Evolutionary conservation across 352 stramenopile genomes (phyloP).

Genomic region (Phytophthora sojae): DNA sequence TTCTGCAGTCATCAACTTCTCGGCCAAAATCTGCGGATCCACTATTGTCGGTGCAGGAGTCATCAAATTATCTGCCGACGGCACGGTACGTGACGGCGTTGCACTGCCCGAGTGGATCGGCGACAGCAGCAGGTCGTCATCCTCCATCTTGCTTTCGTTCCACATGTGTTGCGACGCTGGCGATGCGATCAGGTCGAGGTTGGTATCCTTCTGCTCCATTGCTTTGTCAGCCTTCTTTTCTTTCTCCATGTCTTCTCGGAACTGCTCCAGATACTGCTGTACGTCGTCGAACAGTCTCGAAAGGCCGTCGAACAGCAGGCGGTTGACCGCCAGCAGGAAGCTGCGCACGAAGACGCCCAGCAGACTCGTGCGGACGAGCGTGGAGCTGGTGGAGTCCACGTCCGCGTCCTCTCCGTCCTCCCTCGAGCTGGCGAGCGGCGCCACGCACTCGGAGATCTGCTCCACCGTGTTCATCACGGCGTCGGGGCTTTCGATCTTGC

Average conservation of each 20-base stretch:
- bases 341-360: constrained; percentile 76
- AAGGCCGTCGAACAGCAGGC: constrained; percentile 76
- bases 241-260: constrained; percentile 44
- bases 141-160: constrained; percentile 33
- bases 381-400: constrained; percentile 55
- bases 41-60: constrained; percentile 20
- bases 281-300: constrained; percentile 74
- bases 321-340: constrained; percentile 68
- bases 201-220: constrained; percentile 25
- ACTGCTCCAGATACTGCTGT: constrained; percentile 55
- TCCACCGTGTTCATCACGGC: constrained; percentile 72
- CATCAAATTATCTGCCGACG: constrained; percentile 15
- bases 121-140: constrained; percentile 46
- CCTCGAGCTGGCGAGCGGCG: constrained; percentile 37
- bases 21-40: constrained; percentile 11
- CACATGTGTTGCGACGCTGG: constrained; percentile 37
- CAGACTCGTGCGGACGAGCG: constrained; percentile 60
- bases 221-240: constrained; percentile 17
- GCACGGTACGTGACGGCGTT: constrained; percentile 15
- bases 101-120: constrained; percentile 35
- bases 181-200: constrained; percentile 31
- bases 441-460: constrained; percentile 67
- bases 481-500: constrained; percentile 67
- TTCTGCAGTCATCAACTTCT: constrained; percentile 16
- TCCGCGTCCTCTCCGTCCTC: constrained; percentile 28